These are phyloP conservation scores for Rhizophora apiculata DNA, from an alignment of 345 rosid genomes.

Conservation along the genomic window DNA sequence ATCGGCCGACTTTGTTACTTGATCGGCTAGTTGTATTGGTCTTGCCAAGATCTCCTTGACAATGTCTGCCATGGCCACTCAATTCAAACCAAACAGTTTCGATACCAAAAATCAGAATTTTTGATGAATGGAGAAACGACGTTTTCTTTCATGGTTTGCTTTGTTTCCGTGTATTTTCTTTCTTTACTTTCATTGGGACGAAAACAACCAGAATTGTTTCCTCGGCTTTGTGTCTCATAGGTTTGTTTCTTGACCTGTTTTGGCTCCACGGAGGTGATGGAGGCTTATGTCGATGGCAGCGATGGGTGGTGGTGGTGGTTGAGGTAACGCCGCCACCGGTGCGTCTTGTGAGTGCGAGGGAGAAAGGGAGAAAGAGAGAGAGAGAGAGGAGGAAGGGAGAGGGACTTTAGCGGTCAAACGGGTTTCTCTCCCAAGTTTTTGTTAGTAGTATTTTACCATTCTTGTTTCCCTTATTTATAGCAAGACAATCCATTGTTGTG, in stretches of 20 bases:
- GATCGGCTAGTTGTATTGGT: slow-evolving; percentile 77
- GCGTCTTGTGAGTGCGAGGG: background rate
- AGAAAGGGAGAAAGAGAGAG: too few relatives aligned
- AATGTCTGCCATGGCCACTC: slow-evolving; percentile 58
- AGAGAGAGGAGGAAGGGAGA: background rate
- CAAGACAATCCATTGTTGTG: background rate
- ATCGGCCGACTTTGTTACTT: slow-evolving; percentile 50
- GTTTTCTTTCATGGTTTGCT: background rate
- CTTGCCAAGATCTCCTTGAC: slow-evolving; percentile 61
- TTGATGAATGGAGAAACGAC: too few relatives aligned
- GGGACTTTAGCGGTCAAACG: slow-evolving; percentile 1
- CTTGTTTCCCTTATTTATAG: slow-evolving; percentile 18
- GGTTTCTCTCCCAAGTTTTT: slow-evolving; percentile 3
- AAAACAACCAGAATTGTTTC: background rate
- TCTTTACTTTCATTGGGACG: background rate
- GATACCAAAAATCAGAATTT: background rate
- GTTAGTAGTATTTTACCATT: background rate
- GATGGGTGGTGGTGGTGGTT: background rate
- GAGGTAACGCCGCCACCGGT: background rate
- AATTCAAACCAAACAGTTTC: slow-evolving; percentile 5
- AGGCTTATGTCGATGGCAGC: background rate
- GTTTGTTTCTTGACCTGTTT: background rate
- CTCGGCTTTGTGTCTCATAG: background rate
- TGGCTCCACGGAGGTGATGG: background rate
- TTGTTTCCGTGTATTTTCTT: background rate